A percentile compares a stretch with the other conserved stretches of the same genome.
phyloP scores from a whole-genome alignment of 306 rosid species.

The Pterocarpus macrocarpus region DNA sequence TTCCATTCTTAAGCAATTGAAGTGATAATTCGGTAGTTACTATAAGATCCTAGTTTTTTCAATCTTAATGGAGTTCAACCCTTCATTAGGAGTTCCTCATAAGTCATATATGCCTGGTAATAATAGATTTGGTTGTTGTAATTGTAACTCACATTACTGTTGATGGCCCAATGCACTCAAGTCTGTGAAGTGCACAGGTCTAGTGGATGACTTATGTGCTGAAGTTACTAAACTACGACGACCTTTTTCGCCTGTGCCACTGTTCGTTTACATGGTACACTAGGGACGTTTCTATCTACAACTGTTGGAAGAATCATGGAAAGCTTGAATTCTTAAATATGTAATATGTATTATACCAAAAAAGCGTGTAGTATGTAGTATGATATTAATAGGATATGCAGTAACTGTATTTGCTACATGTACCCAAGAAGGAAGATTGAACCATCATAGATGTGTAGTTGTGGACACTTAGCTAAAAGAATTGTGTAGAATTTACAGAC shows the following conservation, averaged over 20 bases:
- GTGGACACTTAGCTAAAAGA: conserved; percentile 28
- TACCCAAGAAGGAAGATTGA: background rate
- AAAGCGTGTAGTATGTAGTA: background rate
- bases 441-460: conserved; percentile 1
- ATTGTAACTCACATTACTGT: background rate
- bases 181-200: no score
- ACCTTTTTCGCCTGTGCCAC: background rate
- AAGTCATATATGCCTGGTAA: background rate
- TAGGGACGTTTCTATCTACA: conserved; percentile 15
- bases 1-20: conserved; percentile 21
- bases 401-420: background rate
- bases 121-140: background rate
- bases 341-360: background rate
- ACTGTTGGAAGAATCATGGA: background rate
- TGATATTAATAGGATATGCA: background rate
- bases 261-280: background rate
- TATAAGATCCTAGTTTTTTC: conserved; percentile 17
- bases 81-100: background rate
- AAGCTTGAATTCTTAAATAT: background rate
- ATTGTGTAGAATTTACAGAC: conserved; percentile 1
- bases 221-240: background rate
- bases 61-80: background rate
- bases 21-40: conserved; percentile 1
- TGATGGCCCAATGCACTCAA: no score
- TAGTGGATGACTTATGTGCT: no score